Evolutionary conservation across 345 rosid species (phyloP).

Genomic region (Diplotaxis tenuifolia): DNA sequence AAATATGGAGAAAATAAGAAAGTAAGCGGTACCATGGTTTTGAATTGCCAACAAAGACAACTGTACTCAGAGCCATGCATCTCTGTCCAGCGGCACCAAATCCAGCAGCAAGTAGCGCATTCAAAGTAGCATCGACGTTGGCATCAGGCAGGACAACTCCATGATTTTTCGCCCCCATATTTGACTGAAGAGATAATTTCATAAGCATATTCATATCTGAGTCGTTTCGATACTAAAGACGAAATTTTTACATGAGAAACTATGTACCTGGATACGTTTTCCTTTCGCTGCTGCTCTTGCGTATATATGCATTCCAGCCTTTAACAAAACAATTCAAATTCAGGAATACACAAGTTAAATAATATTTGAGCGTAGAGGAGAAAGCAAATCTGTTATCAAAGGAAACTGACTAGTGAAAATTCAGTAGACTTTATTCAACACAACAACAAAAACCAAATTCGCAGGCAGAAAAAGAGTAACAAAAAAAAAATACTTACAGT

Average conservation of each 20-base stretch:
- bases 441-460: conserved; percentile 6
- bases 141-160: conserved; percentile 89
- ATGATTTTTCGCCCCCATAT: conserved; percentile 98
- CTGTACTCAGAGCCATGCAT: conserved; percentile 96
- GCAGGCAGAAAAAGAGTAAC: not conserved
- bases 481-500: conserved; percentile 51
- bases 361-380: not conserved
- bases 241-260: conserved; percentile 1
- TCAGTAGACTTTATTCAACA: not conserved
- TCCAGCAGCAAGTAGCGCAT: conserved; percentile 90
- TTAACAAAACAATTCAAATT: conserved; percentile 13
- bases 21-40: conserved; percentile 58
- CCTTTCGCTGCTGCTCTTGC: conserved; percentile 89
- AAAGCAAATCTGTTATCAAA: not conserved
- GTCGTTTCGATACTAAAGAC: not conserved
- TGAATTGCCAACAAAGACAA: conserved; percentile 81
- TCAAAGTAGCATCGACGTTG: conserved; percentile 68
- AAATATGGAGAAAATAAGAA: not conserved
- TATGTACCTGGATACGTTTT: conserved; percentile 84
- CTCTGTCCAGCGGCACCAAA: conserved; percentile 99
- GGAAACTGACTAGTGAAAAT: not conserved
- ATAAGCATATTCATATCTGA: conserved; percentile 17
- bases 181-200: conserved; percentile 56
- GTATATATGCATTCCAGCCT: conserved; percentile 99
- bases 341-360: not conserved